These are phyloP conservation scores for Schwanniomyces polymorphus DNA, from an alignment of 805 yeast species.

Conservation along the genomic window DNA sequence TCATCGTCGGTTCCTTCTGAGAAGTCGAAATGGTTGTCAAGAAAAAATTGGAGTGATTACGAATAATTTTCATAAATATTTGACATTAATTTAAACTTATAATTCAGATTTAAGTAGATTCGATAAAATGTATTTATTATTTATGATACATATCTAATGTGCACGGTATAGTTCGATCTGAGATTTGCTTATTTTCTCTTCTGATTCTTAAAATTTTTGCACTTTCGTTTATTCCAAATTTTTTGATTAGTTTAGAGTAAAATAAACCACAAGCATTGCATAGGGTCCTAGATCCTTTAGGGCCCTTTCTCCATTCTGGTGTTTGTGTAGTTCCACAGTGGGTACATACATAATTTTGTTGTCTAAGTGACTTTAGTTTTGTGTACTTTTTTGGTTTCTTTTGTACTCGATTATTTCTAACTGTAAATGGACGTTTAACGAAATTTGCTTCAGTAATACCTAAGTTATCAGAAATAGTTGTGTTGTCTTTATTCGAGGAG, in stretches of 20 bases:
- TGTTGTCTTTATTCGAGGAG: background rate
- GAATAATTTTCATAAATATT: conserved; percentile 8
- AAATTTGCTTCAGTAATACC: background rate
- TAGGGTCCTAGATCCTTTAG: conserved; percentile 70
- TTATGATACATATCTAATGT: background rate
- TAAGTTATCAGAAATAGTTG: background rate
- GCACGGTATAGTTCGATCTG: conserved; percentile 9
- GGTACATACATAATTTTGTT: conserved; percentile 3
- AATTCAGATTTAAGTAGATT: background rate
- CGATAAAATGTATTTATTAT: background rate
- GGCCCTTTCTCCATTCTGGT: conserved; percentile 86
- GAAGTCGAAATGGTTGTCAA: conserved; percentile 24
- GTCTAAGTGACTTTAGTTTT: background rate
- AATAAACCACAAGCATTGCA: conserved; percentile 85
- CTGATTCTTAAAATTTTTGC: conserved; percentile 29
- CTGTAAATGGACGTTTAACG: background rate
- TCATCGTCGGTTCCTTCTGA: conserved; percentile 23
- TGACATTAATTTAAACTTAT: background rate
- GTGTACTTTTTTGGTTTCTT: background rate
- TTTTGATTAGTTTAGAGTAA: conserved; percentile 63
- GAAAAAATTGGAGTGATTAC: conserved; percentile 28
- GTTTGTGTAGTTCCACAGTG: conserved; percentile 60
- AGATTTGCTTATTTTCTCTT: conserved; percentile 2
- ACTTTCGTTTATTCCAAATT: conserved; percentile 47
- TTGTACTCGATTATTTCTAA: background rate